Evolutionary conservation across 768 basidiomycete genomes (phyloP).

Genomic region (Suillus ampliporus): DNA sequence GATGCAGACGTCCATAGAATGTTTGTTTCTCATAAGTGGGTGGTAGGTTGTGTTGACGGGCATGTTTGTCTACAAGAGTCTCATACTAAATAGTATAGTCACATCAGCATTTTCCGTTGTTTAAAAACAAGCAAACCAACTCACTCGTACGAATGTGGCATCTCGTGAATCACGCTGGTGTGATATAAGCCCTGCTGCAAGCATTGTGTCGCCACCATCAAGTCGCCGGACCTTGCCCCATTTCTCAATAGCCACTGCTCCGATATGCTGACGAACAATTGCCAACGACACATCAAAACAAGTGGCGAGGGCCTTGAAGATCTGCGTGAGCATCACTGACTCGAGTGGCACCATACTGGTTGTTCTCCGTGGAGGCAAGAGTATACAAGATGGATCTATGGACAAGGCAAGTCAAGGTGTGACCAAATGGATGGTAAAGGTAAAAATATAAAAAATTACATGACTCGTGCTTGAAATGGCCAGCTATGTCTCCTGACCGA

Average conservation of each 20-base stretch:
- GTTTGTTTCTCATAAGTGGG: too few relatives aligned
- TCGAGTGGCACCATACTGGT: background rate
- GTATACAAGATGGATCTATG: constrained; percentile 3
- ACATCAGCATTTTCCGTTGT: background rate
- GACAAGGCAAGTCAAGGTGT: background rate
- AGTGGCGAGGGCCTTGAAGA: background rate
- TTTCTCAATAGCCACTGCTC: background rate
- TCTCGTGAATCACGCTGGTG: background rate
- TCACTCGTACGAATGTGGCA: background rate
- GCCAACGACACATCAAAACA: constrained; percentile 1
- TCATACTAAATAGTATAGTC: background rate
- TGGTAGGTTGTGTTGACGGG: constrained; percentile 1
- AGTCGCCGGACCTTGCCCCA: constrained; percentile 7
- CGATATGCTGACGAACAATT: background rate
- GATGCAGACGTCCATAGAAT: background rate
- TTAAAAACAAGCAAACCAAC: background rate
- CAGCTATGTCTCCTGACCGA: constrained; percentile 2
- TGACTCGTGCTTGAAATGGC: background rate
- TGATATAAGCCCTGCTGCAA: background rate
- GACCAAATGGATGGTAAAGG: background rate
- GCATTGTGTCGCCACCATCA: constrained; percentile 4
- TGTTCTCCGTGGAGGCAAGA: background rate
- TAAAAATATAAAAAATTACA: constrained; percentile 1
- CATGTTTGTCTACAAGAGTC: constrained; percentile 5
- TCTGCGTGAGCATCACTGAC: background rate